Evolutionary conservation across 2,329 filamentous ascomycete genomes (phyloP), one percentile per base, ranked within the genome.

Genomic region (Aspergillus persii): DNA sequence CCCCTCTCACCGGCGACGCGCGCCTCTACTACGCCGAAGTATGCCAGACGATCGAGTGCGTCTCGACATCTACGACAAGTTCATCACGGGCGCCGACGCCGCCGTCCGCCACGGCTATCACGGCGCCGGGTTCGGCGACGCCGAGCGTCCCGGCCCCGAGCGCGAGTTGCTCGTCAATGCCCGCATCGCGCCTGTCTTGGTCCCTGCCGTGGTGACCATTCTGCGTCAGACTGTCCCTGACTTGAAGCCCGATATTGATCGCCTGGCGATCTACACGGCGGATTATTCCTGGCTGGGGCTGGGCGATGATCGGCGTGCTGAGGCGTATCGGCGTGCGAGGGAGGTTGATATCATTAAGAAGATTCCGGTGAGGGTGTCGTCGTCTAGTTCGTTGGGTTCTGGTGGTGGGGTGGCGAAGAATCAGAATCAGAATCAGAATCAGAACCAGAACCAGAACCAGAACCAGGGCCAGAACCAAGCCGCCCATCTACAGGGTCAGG

Each of bases 271-370:
- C 52, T 90, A 90, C 76, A 89, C 92, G 74, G 84, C 85, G 52
- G 86, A 95, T 70, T 91, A 87, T 57, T 81, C 81, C 52, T 84
- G 90, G 71, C 79, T 95, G 9, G 89, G 89, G 4, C 79, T 91
- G 12, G 81, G 83, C 8, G 83, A 87, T 55, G 85, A 87, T 60
- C 74, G 75, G 12, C 77, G 78, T 18, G 84, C 82, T 4, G 84
- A 86, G 63, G 74, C 82, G 8, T 91, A 88, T 73, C 84, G 84
- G 61, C 80, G 82, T n/a, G 77, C 80, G 31, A 81, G 87, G 68
- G 80, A 89, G 27, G 79, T 82, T 8, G 85, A 87, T 68, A 80
- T 84, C 30, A 74, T 86, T 39, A 80, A 82, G 69, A 86, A 83
- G 76, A 74, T 75, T 54, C 74, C 75, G 8, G 51, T 72, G 27